A percentile compares a stretch with the other conserved stretches of the same genome.
phyloP scores from a whole-genome alignment of 2,329 filamentous ascomycete species.

The Colletotrichum destructivum region DNA sequence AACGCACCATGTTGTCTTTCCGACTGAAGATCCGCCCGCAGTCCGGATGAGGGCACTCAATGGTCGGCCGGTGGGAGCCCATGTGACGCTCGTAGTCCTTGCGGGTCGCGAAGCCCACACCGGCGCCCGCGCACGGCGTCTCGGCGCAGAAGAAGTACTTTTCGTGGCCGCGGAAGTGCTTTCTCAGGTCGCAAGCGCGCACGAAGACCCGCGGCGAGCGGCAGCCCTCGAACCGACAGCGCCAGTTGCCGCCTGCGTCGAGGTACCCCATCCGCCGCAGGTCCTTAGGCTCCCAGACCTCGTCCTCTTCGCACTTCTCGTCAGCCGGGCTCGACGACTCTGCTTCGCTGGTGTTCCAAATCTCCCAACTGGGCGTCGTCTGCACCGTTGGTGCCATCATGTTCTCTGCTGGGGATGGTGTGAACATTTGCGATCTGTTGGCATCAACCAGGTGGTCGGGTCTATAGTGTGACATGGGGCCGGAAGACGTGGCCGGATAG shows the following conservation, averaged over 20 bases:
- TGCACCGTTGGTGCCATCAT: no score
- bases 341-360: background rate
- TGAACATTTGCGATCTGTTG: background rate
- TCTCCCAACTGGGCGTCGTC: background rate
- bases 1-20: slow-evolving; percentile 27
- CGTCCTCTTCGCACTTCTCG: slow-evolving; percentile 9
- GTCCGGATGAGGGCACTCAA: slow-evolving; percentile 23
- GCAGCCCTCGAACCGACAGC: slow-evolving; percentile 20
- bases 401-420: background rate
- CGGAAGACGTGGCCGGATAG: background rate
- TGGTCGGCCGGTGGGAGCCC: slow-evolving; percentile 28
- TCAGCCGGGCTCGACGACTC: slow-evolving; percentile 14
- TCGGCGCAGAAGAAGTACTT: slow-evolving; percentile 36
- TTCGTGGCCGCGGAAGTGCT: slow-evolving; percentile 30
- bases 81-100: slow-evolving; percentile 34
- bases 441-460: slow-evolving; percentile 15
- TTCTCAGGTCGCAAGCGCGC: slow-evolving; percentile 31
- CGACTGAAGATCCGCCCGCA: slow-evolving; percentile 30
- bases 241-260: slow-evolving; percentile 29
- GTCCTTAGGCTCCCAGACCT: slow-evolving; percentile 26
- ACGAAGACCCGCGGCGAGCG: slow-evolving; percentile 17
- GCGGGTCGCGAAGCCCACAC: slow-evolving; percentile 24
- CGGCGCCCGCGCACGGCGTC: slow-evolving; percentile 16
- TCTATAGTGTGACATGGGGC: slow-evolving; percentile 3
- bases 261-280: slow-evolving; percentile 33